Base-by-base conservation (phyloP, 345 rosid species). In the Fremontodendron californicum region DNA sequence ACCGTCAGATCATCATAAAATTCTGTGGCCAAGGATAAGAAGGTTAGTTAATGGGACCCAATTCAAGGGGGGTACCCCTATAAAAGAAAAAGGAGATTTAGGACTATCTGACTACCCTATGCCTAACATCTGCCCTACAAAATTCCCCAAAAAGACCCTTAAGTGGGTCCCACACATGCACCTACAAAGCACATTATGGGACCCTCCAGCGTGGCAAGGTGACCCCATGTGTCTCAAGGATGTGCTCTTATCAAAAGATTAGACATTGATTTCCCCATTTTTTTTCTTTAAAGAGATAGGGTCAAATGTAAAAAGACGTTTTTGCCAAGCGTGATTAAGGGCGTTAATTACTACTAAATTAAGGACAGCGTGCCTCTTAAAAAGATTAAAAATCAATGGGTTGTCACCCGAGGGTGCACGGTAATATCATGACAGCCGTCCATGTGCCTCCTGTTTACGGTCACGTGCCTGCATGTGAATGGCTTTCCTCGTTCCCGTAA, bases 401-500 rank as follows among this genome's bases (percentile, higher is more conserved):
- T 52, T 70, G 25, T 45, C 40, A 70, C 58, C 42, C 42, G 42
- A 4, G 29, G 46, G 78, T 40, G 76, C 70, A 78, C 18, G 33
- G 55, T 81, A 67, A 23, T 46, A 68, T 79, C 78, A 76, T 74
- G 80, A 79, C 87, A 86, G 85, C 88, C 87, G 82, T 62, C 86
- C 91, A 88, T 90, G 89, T 88, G 89, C 73, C 4, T 12, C 19
- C 5, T 13, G 4, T 48, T 48, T 48, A 48, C 52, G 6, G 2
- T 16, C 52, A 48, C 52, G 19, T 48, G 52, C 2, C 43, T 61
- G 81, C 97, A 92, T 87, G 94, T 86, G 93, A 86, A 64, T 27
- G 37, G 48, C 62, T 70, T 71, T 68, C 68, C 54, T 77, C 58
- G 65, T 77, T 81, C 85, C 80, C 77, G 77, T 67, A 35, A 58